Evolutionary conservation across 805 yeast genomes (phyloP).

Genomic region (Ogataea nitratoaversa): DNA sequence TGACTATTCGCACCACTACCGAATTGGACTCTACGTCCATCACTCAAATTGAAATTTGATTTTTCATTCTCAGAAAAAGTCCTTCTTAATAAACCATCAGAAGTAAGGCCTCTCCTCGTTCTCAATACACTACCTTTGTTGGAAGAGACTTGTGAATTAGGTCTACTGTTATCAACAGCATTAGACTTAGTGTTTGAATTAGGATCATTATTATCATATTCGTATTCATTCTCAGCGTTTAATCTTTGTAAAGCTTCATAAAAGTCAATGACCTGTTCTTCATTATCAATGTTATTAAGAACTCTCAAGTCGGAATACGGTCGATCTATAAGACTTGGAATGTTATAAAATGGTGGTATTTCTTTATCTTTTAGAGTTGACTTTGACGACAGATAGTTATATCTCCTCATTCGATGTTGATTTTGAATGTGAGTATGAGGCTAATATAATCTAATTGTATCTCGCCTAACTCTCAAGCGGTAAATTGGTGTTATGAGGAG

Average conservation of each 20-base stretch:
- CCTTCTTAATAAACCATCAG: conserved; percentile 33
- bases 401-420: too few relatives aligned
- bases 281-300: conserved; percentile 27
- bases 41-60: conserved; percentile 47
- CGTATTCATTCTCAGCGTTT: conserved; percentile 2
- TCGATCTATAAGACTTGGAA: conserved; percentile 19
- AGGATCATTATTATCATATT: not conserved
- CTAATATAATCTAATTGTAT: too few relatives aligned
- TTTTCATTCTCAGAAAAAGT: conserved; percentile 66
- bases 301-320: conserved; percentile 16
- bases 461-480: too few relatives aligned
- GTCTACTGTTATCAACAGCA: not conserved
- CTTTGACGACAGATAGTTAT: conserved; percentile 10
- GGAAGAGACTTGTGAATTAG: too few relatives aligned
- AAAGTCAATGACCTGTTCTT: conserved; percentile 24
- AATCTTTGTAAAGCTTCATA: conserved; percentile 15
- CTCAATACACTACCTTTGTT: not conserved
- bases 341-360: conserved; percentile 12
- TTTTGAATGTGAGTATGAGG: too few relatives aligned
- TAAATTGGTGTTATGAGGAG: too few relatives aligned
- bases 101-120: not conserved
- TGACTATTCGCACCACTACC: conserved; percentile 8
- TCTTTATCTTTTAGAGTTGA: conserved; percentile 9
- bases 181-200: not conserved
- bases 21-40: conserved; percentile 21